These are phyloP conservation scores for Aspergillus sclerotiicarbonarius DNA, from an alignment of 495 filamentous ascomycete genomes.

Conservation along the genomic window DNA sequence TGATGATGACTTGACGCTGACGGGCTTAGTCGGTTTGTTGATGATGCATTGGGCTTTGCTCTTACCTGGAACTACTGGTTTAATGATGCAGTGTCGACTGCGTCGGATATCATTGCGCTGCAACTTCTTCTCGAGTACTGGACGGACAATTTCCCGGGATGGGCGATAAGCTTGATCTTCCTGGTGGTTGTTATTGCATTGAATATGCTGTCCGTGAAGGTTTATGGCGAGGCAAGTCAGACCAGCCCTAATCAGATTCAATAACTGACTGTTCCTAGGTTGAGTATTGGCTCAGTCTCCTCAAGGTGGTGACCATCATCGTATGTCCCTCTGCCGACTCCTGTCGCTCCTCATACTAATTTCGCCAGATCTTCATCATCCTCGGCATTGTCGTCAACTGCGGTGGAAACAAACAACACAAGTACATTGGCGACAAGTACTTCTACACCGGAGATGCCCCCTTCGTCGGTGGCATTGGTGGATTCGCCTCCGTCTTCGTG, in stretches of 20 bases:
- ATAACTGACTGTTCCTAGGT: constrained; percentile 29
- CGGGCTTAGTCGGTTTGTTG: constrained; percentile 50
- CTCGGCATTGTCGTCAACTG: constrained; percentile 52
- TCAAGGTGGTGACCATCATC: constrained; percentile 56
- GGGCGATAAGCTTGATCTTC: constrained; percentile 53
- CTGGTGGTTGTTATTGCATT: constrained; percentile 46
- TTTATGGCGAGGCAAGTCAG: constrained; percentile 51
- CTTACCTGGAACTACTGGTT: constrained; percentile 60
- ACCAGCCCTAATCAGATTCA: neutral
- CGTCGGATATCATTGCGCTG: constrained; percentile 53
- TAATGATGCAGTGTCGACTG: constrained; percentile 57
- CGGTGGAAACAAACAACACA: constrained; percentile 43
- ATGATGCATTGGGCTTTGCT: constrained; percentile 55
- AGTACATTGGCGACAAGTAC: constrained; percentile 47
- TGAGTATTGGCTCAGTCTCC: constrained; percentile 54
- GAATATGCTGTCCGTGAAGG: constrained; percentile 51
- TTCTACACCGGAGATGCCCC: constrained; percentile 49
- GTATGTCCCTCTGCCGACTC: constrained; percentile 27
- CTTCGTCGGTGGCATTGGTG: constrained; percentile 53
- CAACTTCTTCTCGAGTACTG: constrained; percentile 54
- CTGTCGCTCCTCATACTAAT: neutral
- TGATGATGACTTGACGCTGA: neutral
- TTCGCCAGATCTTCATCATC: constrained; percentile 49
- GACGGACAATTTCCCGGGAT: constrained; percentile 51
- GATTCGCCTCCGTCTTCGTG: constrained; percentile 54